phyloP scores from a whole-genome alignment of 768 basidiomycete genomes.

The Collybia sordida region DNA sequence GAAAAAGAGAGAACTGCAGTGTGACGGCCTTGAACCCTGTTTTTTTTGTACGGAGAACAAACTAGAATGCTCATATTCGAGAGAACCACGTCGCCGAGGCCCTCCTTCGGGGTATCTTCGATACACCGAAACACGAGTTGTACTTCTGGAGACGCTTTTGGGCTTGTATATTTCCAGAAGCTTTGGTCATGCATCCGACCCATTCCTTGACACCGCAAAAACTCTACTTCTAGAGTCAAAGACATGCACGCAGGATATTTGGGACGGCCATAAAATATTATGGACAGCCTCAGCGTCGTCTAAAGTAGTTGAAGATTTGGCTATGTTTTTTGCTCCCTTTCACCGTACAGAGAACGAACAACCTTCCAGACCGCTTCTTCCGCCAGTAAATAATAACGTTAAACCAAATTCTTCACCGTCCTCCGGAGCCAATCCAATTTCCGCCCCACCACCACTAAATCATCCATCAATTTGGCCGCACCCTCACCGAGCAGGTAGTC shows the following conservation, averaged over 20 bases:
- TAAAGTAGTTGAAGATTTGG: conserved; percentile 20
- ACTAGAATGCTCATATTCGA: conserved; percentile 27
- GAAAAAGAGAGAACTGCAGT: conserved; percentile 10
- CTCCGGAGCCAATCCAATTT: too few relatives aligned
- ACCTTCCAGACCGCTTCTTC: conserved; percentile 18
- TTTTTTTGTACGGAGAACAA: conserved; percentile 26
- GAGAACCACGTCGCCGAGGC: conserved; percentile 26
- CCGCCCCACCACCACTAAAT: not conserved
- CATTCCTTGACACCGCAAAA: conserved; percentile 11
- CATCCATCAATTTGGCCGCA: too few relatives aligned
- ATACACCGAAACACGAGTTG: conserved; percentile 26
- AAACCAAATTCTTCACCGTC: too few relatives aligned
- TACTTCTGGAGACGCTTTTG: conserved; percentile 25
- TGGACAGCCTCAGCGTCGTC: conserved; percentile 22
- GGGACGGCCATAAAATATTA: conserved; percentile 23
- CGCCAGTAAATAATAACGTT: conserved; percentile 4
- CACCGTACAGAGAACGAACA: conserved; percentile 19
- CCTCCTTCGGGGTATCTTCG: conserved; percentile 29
- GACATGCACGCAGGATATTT: conserved; percentile 26
- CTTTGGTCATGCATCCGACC: conserved; percentile 7
- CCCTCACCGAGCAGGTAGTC: too few relatives aligned
- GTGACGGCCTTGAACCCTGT: conserved; percentile 29
- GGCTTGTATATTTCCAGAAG: conserved; percentile 18
- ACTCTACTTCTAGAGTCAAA: conserved; percentile 18
- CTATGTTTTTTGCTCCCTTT: conserved; percentile 23